A percentile compares a stretch with the other conserved stretches of the same genome.
Conservation (phyloP, 2,329 filamentous ascomycete genomes). For the Aciculosporium take region DNA sequence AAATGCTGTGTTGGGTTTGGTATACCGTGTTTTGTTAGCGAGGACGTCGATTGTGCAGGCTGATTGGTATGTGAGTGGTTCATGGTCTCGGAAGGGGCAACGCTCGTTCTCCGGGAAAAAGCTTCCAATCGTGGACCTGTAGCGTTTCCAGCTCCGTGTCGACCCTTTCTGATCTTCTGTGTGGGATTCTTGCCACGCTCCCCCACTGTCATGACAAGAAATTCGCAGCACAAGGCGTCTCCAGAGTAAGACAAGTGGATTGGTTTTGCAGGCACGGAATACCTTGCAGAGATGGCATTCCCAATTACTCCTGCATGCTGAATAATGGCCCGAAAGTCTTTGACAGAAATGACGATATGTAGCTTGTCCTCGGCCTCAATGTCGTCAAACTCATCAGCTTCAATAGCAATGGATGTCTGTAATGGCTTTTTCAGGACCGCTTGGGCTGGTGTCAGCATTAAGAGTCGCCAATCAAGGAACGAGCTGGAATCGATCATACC, state of each 20-base stretch:
- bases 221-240: slow-evolving; percentile 58
- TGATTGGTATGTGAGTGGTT: slow-evolving; percentile 11
- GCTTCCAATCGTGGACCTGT: slow-evolving; percentile 32
- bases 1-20: slow-evolving; percentile 20
- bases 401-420: slow-evolving; percentile 64
- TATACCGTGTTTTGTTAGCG: slow-evolving; percentile 1
- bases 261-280: slow-evolving; percentile 56
- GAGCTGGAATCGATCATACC: slow-evolving; percentile 16
- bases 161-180: slow-evolving; percentile 33
- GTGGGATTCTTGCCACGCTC: slow-evolving; percentile 39
- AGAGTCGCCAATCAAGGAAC: neutral
- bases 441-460: slow-evolving; percentile 16
- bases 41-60: slow-evolving; percentile 4
- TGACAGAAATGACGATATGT: slow-evolving; percentile 69
- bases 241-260: slow-evolving; percentile 58
- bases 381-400: slow-evolving; percentile 62
- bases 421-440: slow-evolving; percentile 68
- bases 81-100: slow-evolving; percentile 21
- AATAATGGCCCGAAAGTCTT: slow-evolving; percentile 69
- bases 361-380: slow-evolving; percentile 61
- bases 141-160: slow-evolving; percentile 23
- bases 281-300: slow-evolving; percentile 51
- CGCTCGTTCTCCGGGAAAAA: slow-evolving; percentile 29
- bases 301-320: slow-evolving; percentile 58
- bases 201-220: slow-evolving; percentile 70